Evolutionary conservation across 2,329 filamentous ascomycete species (phyloP), one percentile per base, ranked within the genome.

Genomic region (Beauveria varroae): DNA sequence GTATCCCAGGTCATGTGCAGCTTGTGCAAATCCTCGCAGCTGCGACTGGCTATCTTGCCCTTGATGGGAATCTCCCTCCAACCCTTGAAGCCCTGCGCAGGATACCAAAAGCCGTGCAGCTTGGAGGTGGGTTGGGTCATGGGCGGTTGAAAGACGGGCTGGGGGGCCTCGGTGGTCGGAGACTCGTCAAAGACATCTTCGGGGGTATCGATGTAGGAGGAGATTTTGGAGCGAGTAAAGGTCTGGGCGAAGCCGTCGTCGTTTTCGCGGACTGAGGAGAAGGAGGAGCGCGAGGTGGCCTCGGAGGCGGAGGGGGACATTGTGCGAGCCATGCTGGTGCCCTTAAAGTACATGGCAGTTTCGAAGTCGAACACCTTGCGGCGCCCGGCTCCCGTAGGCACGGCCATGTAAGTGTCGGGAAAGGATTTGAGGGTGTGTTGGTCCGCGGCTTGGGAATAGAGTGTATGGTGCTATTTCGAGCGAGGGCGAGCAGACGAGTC

Each of bases 61-160:
- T 77, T 79, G 64, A 86, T 78, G 61, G 79, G 79, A 68, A 86
- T 86, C 68, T 81, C 78, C 75, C 84, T 86, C 84, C 84, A 87
- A 57, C 84, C 84, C 64, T 77, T 78, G 70, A 86, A 86, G 70
- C 76, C 79, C 65, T 85, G 78, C 64, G 78, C 79, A 60, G 85
- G 84, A 64, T 79, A 81, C 76, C 82, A 85, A 68, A 80, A 81
- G 62, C 81, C 82, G 70, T 84, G 82, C 44, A 86, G 78, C 65
- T 73, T 77, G 74, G 80, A 84, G 67, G 80, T 71, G 60, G 83
- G 83, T 66, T 81, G 78, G 51, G 82, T 84, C 66, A 83, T 65
- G 64, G 82, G 80, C 40, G 80, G 75, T 63, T 77, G 74, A 70
- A 81, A 84, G 64, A 76, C 74, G 55, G 78, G 73, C 66, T 74